Percentiles rank a stretch among this genome's conserved stretches.
These are phyloP conservation scores for Aspergillus carlsbadensis DNA, from an alignment of 495 filamentous ascomycete species.

Conservation along the genomic window DNA sequence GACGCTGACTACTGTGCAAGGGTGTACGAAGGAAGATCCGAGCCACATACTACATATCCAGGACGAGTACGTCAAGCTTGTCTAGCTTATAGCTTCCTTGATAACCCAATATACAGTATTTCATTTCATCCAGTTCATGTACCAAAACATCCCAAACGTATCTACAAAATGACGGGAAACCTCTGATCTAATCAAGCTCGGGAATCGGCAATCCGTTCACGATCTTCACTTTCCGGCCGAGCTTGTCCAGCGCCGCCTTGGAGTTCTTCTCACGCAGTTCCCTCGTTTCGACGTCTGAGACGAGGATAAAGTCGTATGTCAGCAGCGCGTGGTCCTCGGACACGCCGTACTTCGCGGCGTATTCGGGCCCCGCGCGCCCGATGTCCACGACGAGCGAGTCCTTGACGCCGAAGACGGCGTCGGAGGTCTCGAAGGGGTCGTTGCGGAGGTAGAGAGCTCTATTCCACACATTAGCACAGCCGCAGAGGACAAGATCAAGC, in stretches of 20 bases:
- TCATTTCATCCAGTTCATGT: too few relatives aligned
- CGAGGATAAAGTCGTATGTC: slow-evolving; percentile 72
- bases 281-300: slow-evolving; percentile 67
- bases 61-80: too few relatives aligned
- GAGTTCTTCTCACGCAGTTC: slow-evolving; percentile 70
- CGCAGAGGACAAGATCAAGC: background rate
- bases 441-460: slow-evolving; percentile 79
- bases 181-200: slow-evolving; percentile 55
- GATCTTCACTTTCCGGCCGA: slow-evolving; percentile 74
- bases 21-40: too few relatives aligned
- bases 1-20: too few relatives aligned
- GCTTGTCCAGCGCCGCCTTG: slow-evolving; percentile 63
- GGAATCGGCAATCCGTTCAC: slow-evolving; percentile 82
- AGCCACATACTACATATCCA: too few relatives aligned
- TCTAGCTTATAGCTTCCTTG: too few relatives aligned
- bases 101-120: too few relatives aligned
- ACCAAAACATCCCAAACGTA: too few relatives aligned
- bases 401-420: slow-evolving; percentile 94
- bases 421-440: slow-evolving; percentile 86
- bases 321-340: slow-evolving; percentile 54
- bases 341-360: slow-evolving; percentile 58
- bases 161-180: too few relatives aligned
- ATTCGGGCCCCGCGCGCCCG: slow-evolving; percentile 57
- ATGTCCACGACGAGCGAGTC: slow-evolving; percentile 75
- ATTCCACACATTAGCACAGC: slow-evolving; percentile 1